These are phyloP conservation scores for Acarospora socialis DNA, from an alignment of 2,329 filamentous ascomycete genomes.

Conservation along the genomic window DNA sequence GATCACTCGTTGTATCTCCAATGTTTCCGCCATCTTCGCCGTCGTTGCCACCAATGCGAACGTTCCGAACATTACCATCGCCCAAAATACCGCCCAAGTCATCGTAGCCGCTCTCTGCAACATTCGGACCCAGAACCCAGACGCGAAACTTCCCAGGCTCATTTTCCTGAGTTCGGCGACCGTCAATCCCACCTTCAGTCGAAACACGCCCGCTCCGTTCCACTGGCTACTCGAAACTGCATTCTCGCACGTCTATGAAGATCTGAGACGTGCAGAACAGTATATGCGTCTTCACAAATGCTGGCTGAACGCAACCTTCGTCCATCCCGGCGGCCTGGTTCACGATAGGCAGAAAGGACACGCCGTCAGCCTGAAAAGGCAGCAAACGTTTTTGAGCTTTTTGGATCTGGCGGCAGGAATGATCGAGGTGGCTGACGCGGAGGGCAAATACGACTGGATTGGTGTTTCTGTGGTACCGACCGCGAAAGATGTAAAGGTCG, in stretches of 20 bases:
- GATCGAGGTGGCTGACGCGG: slow-evolving; percentile 32
- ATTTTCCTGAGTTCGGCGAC: slow-evolving; percentile 31
- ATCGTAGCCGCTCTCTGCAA: slow-evolving; percentile 26
- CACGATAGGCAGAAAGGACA: slow-evolving; percentile 25
- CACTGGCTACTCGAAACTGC: slow-evolving; percentile 1
- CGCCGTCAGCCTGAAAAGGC: slow-evolving; percentile 23
- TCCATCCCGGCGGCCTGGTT: slow-evolving; percentile 16
- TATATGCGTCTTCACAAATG: slow-evolving; percentile 14
- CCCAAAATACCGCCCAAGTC: slow-evolving; percentile 22
- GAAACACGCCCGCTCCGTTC: not conserved
- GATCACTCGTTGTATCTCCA: slow-evolving; percentile 25
- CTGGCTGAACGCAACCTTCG: slow-evolving; percentile 16
- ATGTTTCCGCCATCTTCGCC: slow-evolving; percentile 27
- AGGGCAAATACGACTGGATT: slow-evolving; percentile 15
- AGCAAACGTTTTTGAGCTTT: slow-evolving; percentile 28
- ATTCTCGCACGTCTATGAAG: slow-evolving; percentile 14
- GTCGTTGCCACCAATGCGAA: slow-evolving; percentile 30
- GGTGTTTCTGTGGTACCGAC: slow-evolving; percentile 14
- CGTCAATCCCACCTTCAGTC: slow-evolving; percentile 19
- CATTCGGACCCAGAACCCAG: slow-evolving; percentile 11
- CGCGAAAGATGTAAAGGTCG: slow-evolving; percentile 2
- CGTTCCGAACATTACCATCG: slow-evolving; percentile 27
- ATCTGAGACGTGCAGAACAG: slow-evolving; percentile 12
- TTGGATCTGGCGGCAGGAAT: slow-evolving; percentile 34
- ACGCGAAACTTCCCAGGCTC: slow-evolving; percentile 23